Conservation (phyloP, 345 rosid genomes). For the Trapa incisa region DNA sequence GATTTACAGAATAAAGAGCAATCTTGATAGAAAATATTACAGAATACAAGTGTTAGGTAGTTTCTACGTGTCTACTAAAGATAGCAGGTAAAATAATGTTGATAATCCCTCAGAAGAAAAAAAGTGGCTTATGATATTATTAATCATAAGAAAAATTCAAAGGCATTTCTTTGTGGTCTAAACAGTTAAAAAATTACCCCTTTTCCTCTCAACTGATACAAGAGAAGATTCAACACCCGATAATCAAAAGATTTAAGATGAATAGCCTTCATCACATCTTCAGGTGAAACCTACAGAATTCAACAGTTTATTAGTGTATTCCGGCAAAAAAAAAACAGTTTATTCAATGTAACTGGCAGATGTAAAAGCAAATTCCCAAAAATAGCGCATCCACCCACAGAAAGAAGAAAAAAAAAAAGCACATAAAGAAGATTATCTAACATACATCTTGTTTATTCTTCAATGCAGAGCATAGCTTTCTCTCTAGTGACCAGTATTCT, state of each 20-base stretch:
- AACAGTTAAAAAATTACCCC: slow-evolving; percentile 19
- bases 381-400: neutral
- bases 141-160: neutral
- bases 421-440: neutral
- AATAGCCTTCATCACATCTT: slow-evolving; percentile 67
- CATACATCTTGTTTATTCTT: slow-evolving; percentile 35
- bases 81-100: neutral
- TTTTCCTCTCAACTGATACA: slow-evolving; percentile 65
- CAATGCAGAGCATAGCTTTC: slow-evolving; percentile 70
- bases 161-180: neutral
- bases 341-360: neutral
- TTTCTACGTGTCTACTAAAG: neutral
- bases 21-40: neutral
- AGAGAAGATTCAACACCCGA: slow-evolving; percentile 68
- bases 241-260: slow-evolving; percentile 83
- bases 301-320: neutral
- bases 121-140: neutral
- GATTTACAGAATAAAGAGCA: neutral
- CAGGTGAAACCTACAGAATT: slow-evolving; percentile 33
- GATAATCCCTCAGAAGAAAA: neutral
- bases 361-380: neutral
- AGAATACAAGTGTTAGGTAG: neutral
- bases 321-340: too few relatives aligned
- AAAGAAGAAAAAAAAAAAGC: neutral
- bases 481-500: slow-evolving; percentile 85